phyloP scores from a whole-genome alignment of 2,329 filamentous ascomycete genomes.

The Aureobasidium musti region DNA sequence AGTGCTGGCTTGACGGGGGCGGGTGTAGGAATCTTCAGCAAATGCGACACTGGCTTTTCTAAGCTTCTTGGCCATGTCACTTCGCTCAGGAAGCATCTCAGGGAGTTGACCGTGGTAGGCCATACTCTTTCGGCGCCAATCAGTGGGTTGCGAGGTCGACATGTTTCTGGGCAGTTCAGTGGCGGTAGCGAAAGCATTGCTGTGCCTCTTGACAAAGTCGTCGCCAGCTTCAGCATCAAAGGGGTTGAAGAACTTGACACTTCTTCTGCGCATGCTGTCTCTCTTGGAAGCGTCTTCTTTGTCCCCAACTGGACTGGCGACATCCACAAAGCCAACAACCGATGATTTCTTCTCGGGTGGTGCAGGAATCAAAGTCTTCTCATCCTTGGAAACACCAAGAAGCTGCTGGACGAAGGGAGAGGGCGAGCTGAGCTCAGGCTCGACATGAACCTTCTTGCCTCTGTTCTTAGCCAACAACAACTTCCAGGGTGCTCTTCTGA shows the following conservation, averaged over 20 bases:
- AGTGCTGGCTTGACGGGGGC: constrained; percentile 1
- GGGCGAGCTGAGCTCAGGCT: constrained; percentile 11
- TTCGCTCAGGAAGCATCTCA: constrained; percentile 8
- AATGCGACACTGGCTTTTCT: constrained; percentile 8
- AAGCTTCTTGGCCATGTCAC: constrained; percentile 1
- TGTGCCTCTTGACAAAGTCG: not conserved
- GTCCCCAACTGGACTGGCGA: not conserved
- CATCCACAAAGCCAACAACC: not conserved
- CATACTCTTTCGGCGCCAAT: constrained; percentile 22
- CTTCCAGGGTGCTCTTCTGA: constrained; percentile 29
- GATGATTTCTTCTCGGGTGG: not conserved
- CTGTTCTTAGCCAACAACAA: constrained; percentile 15
- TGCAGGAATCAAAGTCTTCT: not conserved
- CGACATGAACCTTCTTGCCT: not conserved
- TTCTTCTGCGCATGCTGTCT: constrained; percentile 16
- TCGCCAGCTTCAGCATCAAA: not conserved
- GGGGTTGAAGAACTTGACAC: constrained; percentile 20
- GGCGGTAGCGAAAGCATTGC: not conserved
- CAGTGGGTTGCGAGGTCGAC: not conserved
- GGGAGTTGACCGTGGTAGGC: constrained; percentile 3
- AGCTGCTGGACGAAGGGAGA: constrained; percentile 19
- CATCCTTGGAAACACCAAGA: not conserved
- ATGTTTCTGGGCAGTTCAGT: not conserved
- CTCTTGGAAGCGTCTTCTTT: not conserved
- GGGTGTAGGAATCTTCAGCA: not conserved